phyloP scores from a whole-genome alignment of 176 grass and related monocot genomes.

The Elaeis guineensis region DNA sequence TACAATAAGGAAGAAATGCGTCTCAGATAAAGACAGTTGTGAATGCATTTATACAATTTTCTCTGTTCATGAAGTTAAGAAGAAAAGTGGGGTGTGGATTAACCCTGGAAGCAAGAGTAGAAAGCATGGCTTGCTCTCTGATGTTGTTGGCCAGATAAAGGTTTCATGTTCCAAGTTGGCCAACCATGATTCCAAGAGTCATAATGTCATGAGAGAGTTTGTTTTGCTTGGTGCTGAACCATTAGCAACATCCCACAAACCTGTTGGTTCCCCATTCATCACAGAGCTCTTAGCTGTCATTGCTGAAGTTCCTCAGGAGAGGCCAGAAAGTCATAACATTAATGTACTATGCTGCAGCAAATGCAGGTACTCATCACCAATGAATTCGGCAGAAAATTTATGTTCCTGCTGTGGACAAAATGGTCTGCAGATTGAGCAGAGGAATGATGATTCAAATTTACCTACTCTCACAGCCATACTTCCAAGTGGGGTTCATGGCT shows the following conservation, averaged over 20 bases:
- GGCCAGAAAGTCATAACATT: conserved; percentile 23
- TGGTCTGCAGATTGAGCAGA: conserved; percentile 20
- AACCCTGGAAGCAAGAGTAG: conserved; percentile 60
- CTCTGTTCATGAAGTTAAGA: conserved; percentile 57
- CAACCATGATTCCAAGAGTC: conserved; percentile 31
- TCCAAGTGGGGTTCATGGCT: conserved; percentile 69
- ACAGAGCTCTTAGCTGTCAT: conserved; percentile 69
- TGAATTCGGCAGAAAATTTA: conserved; percentile 6
- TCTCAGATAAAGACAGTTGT: conserved; percentile 34
- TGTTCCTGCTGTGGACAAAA: conserved; percentile 24
- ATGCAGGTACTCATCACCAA: background rate
- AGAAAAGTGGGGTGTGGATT: conserved; percentile 52
- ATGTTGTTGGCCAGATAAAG: conserved; percentile 64
- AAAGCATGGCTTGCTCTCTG: conserved; percentile 59
- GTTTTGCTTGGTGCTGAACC: conserved; percentile 64
- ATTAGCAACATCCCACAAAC: conserved; percentile 30
- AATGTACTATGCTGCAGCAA: conserved; percentile 3
- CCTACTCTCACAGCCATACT: conserved; percentile 45
- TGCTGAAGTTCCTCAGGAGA: conserved; percentile 28
- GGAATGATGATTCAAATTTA: conserved; percentile 23
- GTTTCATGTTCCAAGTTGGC: conserved; percentile 39
- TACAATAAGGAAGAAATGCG: conserved; percentile 43
- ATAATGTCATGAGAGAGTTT: conserved; percentile 55
- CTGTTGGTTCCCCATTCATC: conserved; percentile 34
- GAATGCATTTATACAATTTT: conserved; percentile 72